phyloP scores from a whole-genome alignment of 208 protist genomes.

The Leishmania braziliensis region DNA sequence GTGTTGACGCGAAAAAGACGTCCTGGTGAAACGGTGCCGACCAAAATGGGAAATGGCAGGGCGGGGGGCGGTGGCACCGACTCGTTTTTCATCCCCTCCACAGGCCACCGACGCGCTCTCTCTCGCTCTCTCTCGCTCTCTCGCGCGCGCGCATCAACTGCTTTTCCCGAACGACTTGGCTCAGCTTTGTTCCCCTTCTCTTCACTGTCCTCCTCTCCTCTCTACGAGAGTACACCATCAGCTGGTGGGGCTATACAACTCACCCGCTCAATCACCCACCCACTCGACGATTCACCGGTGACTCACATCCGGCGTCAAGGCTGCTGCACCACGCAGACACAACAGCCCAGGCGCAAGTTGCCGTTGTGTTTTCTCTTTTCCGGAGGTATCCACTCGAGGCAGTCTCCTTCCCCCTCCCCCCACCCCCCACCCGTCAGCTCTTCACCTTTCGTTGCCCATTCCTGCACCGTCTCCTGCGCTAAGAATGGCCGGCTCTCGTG shows the following conservation, averaged over 20 bases:
- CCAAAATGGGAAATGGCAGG: too few species aligned
- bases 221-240: neutral
- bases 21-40: too few species aligned
- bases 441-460: too few species aligned
- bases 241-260: neutral
- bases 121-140: too few species aligned
- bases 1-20: too few species aligned
- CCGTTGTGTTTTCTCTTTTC: neutral
- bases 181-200: neutral
- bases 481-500: conserved; percentile 43
- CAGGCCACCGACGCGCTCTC: too few species aligned
- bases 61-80: neutral
- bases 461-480: neutral
- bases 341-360: neutral
- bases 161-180: too few species aligned
- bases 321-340: neutral
- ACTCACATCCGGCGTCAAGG: neutral
- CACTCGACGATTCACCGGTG: neutral
- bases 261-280: neutral
- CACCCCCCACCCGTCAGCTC: neutral
- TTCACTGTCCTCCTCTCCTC: neutral
- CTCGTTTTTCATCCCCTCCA: neutral
- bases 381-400: neutral
- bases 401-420: neutral
- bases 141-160: too few species aligned